These are phyloP conservation scores for Podospora pseudocomata DNA, from an alignment of 495 filamentous ascomycete genomes.

Conservation along the genomic window DNA sequence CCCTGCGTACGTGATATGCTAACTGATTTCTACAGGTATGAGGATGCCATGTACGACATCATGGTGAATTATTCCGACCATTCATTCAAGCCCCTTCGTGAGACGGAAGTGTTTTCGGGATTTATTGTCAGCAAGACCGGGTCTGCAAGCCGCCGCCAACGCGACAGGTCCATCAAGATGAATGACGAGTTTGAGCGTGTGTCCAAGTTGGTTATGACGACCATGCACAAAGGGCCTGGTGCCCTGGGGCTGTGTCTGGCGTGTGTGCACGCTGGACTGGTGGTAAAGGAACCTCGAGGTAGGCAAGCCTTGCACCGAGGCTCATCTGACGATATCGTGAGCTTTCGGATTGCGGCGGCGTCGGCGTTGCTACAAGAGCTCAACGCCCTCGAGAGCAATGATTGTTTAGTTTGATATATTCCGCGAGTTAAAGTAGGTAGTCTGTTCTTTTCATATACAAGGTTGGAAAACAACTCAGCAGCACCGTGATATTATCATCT, in stretches of 20 bases:
- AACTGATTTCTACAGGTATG: constrained; percentile 50
- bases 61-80: constrained; percentile 59
- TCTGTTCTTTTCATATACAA: no score
- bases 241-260: constrained; percentile 42
- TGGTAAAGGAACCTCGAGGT: background rate
- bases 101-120: constrained; percentile 75
- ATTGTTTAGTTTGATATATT: background rate
- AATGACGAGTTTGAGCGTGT: constrained; percentile 59
- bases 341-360: constrained; percentile 42
- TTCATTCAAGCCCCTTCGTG: constrained; percentile 54
- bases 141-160: constrained; percentile 55
- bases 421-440: background rate
- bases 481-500: no score
- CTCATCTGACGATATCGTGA: constrained; percentile 26
- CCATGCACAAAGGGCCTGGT: constrained; percentile 31
- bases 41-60: constrained; percentile 53
- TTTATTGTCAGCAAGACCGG: constrained; percentile 64
- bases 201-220: constrained; percentile 41
- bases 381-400: constrained; percentile 7
- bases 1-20: background rate
- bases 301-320: constrained; percentile 11
- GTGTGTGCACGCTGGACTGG: constrained; percentile 32
- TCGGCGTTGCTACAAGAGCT: constrained; percentile 39
- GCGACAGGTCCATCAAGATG: constrained; percentile 58
- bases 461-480: no score